phyloP scores from a whole-genome alignment of 2,329 filamentous ascomycete species.

The Xylariaceae sp. region DNA sequence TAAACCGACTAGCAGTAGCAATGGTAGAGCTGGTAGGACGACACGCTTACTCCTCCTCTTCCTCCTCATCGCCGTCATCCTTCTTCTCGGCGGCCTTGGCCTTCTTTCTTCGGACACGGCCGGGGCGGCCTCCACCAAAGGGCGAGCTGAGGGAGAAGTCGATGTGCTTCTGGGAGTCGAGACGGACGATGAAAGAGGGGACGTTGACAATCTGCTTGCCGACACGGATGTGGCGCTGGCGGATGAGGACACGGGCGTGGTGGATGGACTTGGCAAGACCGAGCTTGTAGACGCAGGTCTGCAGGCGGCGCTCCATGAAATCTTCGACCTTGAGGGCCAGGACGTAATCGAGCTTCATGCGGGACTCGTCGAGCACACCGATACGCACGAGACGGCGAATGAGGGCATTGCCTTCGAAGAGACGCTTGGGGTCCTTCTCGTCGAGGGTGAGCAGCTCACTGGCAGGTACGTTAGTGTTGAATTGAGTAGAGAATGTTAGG shows the following conservation, averaged over 20 bases:
- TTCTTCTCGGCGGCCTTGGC: slow-evolving; percentile 88
- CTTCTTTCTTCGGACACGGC: slow-evolving; percentile 99
- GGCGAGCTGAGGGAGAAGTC: slow-evolving; percentile 97
- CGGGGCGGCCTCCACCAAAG: slow-evolving; percentile 94
- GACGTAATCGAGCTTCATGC: slow-evolving; percentile 99
- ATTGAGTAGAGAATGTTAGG: neutral
- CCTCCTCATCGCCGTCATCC: slow-evolving; percentile 75
- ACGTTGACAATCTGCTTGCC: slow-evolving; percentile 99
- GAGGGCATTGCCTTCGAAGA: slow-evolving; percentile 99
- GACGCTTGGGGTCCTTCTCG: slow-evolving; percentile 99
- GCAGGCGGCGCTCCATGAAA: slow-evolving; percentile 99
- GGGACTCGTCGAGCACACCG: slow-evolving; percentile 98
- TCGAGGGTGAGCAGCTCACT: slow-evolving; percentile 99
- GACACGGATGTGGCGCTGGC: slow-evolving; percentile 99
- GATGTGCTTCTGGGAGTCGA: slow-evolving; percentile 99
- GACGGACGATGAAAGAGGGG: slow-evolving; percentile 97
- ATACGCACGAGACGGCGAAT: slow-evolving; percentile 99
- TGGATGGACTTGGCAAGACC: slow-evolving; percentile 99
- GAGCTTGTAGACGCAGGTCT: slow-evolving; percentile 99
- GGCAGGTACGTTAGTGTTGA: slow-evolving; percentile 19
- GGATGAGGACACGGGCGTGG: slow-evolving; percentile 99
- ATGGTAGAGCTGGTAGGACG: slow-evolving; percentile 29
- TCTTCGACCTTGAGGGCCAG: slow-evolving; percentile 98
- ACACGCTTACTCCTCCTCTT: slow-evolving; percentile 68
- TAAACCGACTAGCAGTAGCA: slow-evolving; percentile 11